phyloP scores from a whole-genome alignment of 257 asterid species.

The Nicotiana benthamiana region DNA sequence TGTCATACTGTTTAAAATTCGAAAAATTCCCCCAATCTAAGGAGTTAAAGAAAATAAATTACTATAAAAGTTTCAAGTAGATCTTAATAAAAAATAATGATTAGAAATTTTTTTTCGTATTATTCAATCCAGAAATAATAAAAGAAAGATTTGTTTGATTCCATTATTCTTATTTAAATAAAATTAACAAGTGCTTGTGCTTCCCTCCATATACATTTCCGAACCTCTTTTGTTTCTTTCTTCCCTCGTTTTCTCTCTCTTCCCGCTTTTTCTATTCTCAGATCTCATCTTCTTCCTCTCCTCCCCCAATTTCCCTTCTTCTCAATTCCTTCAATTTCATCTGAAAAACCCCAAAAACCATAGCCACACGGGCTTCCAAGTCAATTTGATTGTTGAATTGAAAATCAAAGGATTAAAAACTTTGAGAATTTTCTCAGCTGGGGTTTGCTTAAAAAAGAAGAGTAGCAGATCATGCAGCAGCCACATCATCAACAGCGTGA shows the following conservation, averaged over 20 bases:
- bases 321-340: background rate
- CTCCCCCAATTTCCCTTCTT: background rate
- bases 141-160: background rate
- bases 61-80: no score
- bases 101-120: background rate
- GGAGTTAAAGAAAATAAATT: no score
- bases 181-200: background rate
- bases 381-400: background rate
- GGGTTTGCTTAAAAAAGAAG: background rate
- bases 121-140: background rate
- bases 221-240: constrained; percentile 74
- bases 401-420: constrained; percentile 11
- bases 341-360: background rate
- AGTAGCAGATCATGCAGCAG: constrained; percentile 37
- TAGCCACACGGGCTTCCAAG: background rate
- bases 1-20: background rate
- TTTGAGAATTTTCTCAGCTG: constrained; percentile 12
- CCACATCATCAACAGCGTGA: constrained; percentile 27
- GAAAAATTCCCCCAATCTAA: background rate
- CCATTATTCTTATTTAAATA: background rate
- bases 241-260: constrained; percentile 36
- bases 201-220: constrained; percentile 98
- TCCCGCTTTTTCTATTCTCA: constrained; percentile 36
- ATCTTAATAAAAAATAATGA: background rate
- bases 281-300: constrained; percentile 15